Evolutionary conservation across 2,329 filamentous ascomycete species (phyloP).

Genomic region (Mycosphaerelloides madeirae): DNA sequence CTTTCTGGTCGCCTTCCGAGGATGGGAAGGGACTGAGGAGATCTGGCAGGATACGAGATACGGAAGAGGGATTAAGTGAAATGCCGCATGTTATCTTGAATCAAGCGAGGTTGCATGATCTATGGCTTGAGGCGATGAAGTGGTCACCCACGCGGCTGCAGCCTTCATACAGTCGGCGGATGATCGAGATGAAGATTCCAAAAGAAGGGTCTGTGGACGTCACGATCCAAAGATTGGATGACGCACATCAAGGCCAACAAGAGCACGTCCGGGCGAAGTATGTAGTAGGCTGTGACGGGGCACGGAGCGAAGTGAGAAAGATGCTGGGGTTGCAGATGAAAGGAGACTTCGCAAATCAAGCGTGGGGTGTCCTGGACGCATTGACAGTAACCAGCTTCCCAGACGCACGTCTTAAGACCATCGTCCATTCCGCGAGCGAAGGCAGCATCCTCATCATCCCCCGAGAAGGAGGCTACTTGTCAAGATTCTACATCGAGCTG

Average conservation of each 20-base stretch:
- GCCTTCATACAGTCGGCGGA: slow-evolving; percentile 26
- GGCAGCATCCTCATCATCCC: slow-evolving; percentile 79
- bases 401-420: slow-evolving; percentile 50
- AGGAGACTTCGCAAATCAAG: slow-evolving; percentile 33
- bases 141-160: slow-evolving; percentile 28
- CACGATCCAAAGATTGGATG: slow-evolving; percentile 36
- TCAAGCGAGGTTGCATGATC: slow-evolving; percentile 64
- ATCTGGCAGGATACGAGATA: slow-evolving; percentile 59
- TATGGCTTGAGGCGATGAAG: slow-evolving; percentile 33
- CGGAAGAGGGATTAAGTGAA: slow-evolving; percentile 55
- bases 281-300: slow-evolving; percentile 35
- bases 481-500: slow-evolving; percentile 34
- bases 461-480: slow-evolving; percentile 31
- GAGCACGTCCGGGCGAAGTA: slow-evolving; percentile 32
- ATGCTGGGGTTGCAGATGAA: slow-evolving; percentile 32
- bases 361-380: slow-evolving; percentile 35
- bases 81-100: slow-evolving; percentile 65
- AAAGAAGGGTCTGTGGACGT: slow-evolving; percentile 51
- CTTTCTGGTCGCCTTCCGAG: slow-evolving; percentile 56
- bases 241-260: slow-evolving; percentile 27
- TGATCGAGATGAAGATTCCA: slow-evolving; percentile 24
- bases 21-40: slow-evolving; percentile 52
- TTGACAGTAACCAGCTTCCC: slow-evolving; percentile 32
- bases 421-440: slow-evolving; percentile 57
- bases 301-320: slow-evolving; percentile 28